Evolutionary conservation across 108 stramenopile species (phyloP), one percentile per base, ranked within the genome.

Genomic region (Skeletonema potamos): DNA sequence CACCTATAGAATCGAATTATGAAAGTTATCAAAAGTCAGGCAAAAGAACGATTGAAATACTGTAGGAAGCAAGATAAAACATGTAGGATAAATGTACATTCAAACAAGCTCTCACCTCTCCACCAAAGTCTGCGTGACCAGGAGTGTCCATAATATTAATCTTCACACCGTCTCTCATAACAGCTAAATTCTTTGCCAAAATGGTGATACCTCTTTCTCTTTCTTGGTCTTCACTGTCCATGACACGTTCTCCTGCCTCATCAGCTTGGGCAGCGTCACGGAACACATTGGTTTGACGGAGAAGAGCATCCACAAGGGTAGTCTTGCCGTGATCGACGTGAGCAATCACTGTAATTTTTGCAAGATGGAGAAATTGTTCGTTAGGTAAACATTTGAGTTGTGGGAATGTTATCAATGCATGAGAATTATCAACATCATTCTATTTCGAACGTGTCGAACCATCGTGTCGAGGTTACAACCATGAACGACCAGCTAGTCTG

Each of bases 91-190:
- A n/a, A n/a, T n/a, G n/a, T n/a, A n/a, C n/a, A n/a, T n/a, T n/a
- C n/a, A 34, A 34, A 34, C 34, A 34, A 4, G 4, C 6, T 34
- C 22, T 22, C 9, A 51, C 99, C 79, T 99, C 99, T 30, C 98
- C 98, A n/a, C 98, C 96, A 65, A 99, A 99, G 70, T 99, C 99
- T 1, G 97, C 96, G 94, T 98, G 97, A 64, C 96, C 90, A 18
- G 99, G 99, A 22, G 99, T 99, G 83, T 99, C 99, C 77, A 99
- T 97, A 55, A 99, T 83, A 72, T 99, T 99, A 72, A 98, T 93
- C 70, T 98, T 98, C 10, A 87, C 76, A 9, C 91, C 98, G 64
- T 96, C 82, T 57, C 96, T 86, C 83, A 89, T 87, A 36, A 99
- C 93, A 9, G 97, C 96, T 61, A 97, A 82, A 76, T 97, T 98